These are phyloP conservation scores for Teratosphaeria nubilosa DNA, from an alignment of 2,329 filamentous ascomycete species.

Conservation along the genomic window DNA sequence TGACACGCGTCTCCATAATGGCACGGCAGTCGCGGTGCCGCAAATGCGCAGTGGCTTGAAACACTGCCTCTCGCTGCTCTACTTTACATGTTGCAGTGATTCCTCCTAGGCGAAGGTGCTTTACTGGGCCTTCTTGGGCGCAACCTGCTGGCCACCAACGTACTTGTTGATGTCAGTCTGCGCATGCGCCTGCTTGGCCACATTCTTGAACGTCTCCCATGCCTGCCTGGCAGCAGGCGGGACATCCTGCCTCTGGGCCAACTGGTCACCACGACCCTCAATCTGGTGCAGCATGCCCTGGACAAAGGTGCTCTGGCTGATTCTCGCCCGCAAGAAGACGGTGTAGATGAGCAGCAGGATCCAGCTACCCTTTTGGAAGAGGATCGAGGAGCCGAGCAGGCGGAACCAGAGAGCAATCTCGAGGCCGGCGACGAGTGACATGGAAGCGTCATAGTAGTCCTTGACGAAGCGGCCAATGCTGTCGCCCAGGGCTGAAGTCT, in stretches of 20 bases:
- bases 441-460: conserved; percentile 92
- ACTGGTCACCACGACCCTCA: conserved; percentile 65
- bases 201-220: conserved; percentile 71
- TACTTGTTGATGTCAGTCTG: conserved; percentile 71
- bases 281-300: conserved; percentile 67
- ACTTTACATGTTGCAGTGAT: background rate
- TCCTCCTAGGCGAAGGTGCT: background rate
- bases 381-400: conserved; percentile 65
- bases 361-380: conserved; percentile 88
- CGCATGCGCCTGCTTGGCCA: conserved; percentile 63
- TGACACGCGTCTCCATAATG: too few species aligned
- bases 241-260: conserved; percentile 76
- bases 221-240: conserved; percentile 67
- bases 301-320: conserved; percentile 85
- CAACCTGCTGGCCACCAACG: conserved; percentile 42
- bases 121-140: conserved; percentile 57
- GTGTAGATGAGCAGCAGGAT: conserved; percentile 79
- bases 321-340: conserved; percentile 82
- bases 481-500: conserved; percentile 60
- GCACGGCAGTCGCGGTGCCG: too few species aligned
- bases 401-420: conserved; percentile 84
- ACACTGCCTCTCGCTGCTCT: background rate
- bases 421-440: conserved; percentile 81
- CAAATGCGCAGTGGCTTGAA: too few species aligned
- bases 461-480: conserved; percentile 89